phyloP scores from a whole-genome alignment of 768 basidiomycete species.

The Leucocoprinus birnbaumii region DNA sequence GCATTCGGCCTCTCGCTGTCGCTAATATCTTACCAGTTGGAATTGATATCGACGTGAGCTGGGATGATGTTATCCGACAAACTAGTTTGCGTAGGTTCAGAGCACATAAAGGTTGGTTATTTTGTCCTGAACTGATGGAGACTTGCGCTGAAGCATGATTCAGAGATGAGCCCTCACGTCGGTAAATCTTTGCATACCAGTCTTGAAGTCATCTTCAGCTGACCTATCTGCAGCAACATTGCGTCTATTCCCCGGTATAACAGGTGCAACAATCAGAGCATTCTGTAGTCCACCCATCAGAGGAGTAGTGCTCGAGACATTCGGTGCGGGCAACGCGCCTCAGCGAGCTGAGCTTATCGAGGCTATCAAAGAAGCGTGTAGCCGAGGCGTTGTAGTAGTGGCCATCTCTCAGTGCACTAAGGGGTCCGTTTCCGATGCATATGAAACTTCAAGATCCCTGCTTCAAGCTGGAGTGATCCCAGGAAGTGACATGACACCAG shows the following conservation, averaged over 20 bases:
- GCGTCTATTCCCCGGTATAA: conserved; percentile 87
- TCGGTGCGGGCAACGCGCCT: conserved; percentile 92
- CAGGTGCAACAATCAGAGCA: conserved; percentile 65
- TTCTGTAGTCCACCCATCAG: conserved; percentile 73
- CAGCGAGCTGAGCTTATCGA: conserved; percentile 72
- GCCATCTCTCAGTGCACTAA: conserved; percentile 90
- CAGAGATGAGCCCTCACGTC: conserved; percentile 81
- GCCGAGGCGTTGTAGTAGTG: conserved; percentile 82
- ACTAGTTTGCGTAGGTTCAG: conserved; percentile 75
- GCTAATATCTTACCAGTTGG: conserved; percentile 51
- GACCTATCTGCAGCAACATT: conserved; percentile 54
- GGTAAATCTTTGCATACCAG: conserved; percentile 42
- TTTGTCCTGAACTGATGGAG: not conserved
- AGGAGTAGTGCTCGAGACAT: conserved; percentile 88
- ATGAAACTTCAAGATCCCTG: conserved; percentile 74
- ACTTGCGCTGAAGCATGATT: conserved; percentile 4
- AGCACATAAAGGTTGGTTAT: conserved; percentile 69
- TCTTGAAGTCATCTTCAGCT: conserved; percentile 2
- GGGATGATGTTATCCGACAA: conserved; percentile 85
- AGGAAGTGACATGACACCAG: conserved; percentile 95
- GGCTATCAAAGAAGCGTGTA: conserved; percentile 79
- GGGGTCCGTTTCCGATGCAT: conserved; percentile 82
- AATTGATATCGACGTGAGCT: conserved; percentile 87
- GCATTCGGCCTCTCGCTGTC: conserved; percentile 1
- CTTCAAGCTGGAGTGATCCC: conserved; percentile 75